These are phyloP conservation scores for Serendipita sp. DNA, from an alignment of 768 basidiomycete species.

Conservation along the genomic window DNA sequence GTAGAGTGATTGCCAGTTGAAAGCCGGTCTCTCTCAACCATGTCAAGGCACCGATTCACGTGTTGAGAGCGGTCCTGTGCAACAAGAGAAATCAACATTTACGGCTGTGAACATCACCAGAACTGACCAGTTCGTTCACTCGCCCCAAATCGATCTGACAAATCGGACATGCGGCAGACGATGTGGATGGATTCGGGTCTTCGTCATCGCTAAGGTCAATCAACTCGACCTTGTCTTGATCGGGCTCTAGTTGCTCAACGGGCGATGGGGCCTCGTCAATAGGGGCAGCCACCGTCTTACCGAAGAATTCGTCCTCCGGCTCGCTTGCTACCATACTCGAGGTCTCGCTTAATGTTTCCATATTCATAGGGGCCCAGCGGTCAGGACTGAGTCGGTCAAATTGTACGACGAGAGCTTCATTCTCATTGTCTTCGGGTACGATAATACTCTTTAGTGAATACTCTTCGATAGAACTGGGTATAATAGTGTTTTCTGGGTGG, in stretches of 20 bases:
- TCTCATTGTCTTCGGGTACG: not conserved
- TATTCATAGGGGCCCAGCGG: not conserved
- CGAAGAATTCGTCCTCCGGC: not conserved
- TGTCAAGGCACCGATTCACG: not conserved
- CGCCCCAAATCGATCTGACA: not conserved
- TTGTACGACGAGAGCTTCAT: not conserved
- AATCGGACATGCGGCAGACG: not conserved
- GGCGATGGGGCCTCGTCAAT: not conserved
- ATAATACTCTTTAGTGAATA: not conserved
- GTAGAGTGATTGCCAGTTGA: too few species aligned
- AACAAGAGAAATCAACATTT: not conserved
- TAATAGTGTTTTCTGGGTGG: not conserved
- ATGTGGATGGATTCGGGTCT: not conserved
- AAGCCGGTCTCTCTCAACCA: not conserved
- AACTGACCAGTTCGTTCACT: not conserved
- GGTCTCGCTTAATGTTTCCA: not conserved
- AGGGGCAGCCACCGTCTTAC: not conserved
- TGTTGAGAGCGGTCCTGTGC: not conserved
- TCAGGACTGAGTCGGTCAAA: not conserved
- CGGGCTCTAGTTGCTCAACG: not conserved
- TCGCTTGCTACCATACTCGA: not conserved
- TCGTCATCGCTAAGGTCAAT: conserved; percentile 2
- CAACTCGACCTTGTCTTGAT: not conserved
- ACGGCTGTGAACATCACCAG: too few species aligned
- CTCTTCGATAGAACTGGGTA: not conserved